Base-by-base conservation (phyloP, 257 asterid species). In the Echites panduratus region DNA sequence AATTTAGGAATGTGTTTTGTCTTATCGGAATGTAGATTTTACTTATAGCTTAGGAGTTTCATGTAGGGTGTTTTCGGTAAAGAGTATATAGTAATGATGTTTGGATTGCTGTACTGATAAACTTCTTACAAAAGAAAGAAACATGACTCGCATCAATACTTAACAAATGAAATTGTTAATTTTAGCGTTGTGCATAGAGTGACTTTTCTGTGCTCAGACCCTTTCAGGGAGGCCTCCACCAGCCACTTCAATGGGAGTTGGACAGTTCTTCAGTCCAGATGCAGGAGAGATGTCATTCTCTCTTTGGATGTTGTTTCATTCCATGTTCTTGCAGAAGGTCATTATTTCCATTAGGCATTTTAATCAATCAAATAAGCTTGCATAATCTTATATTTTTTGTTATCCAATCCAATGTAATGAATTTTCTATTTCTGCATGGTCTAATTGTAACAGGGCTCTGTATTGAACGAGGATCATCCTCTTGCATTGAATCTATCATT, bases 181-280 rank as follows among this genome's bases (percentile, higher is more conserved):
- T 62, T 54, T 68, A 59, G 35, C 70, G 59, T n/a, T 48, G 29
- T 58, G 50, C 78, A 26, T 76, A 70, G 53, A 77, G 77, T 70
- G 66, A 79, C 73, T 76, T 79, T 56, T 70, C 54, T 71, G 66
- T 83, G 70, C 75, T 73, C 88, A 95, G 99, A 85, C 94, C 82
- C 78, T 92, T 78, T 95, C 98, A 70, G 99, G 98, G 67, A 83
- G 97, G 85, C 98, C 98, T 78, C 98, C 97, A 56, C 99, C 99
- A 24, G 96, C 96, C 16, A 83, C 90, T 77, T 95, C 99, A 76
- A 95, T 95, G 99, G 99, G 98, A 78, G 89, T 92, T 47, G 99
- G 98, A 75, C 99, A 95, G 75, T 95, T 95, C 87, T 95, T 91
- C 79, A 79, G 86, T 77, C 88, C 87, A 75, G 78, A 83, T 73